Percentiles rank a stretch among this genome's conserved stretches.
Evolutionary conservation across 306 rosid species (phyloP).

Genomic region (Trifolium fragiferum): DNA sequence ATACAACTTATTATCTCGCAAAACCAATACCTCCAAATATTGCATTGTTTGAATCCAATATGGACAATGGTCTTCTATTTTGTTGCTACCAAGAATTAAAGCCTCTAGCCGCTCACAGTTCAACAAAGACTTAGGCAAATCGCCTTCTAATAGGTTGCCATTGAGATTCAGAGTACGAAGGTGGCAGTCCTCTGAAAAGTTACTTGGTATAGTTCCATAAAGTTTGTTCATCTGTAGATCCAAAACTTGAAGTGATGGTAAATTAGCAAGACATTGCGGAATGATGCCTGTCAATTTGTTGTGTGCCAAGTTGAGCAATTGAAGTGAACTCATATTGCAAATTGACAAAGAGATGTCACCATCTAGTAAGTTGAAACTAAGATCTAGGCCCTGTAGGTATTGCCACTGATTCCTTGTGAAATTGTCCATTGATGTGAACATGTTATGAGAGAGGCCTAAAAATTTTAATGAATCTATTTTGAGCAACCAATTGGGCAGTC

Average conservation of each 20-base stretch:
- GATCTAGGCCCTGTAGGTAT: background rate
- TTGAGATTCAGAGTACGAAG: conserved; percentile 2
- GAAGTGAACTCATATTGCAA: background rate
- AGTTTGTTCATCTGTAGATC: conserved; percentile 42
- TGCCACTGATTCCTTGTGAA: background rate
- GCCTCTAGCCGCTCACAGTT: conserved; percentile 1
- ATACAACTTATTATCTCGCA: conserved; percentile 43
- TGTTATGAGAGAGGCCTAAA: conserved; percentile 25
- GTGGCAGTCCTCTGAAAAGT: background rate
- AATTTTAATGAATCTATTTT: background rate
- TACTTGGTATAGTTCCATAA: conserved; percentile 34
- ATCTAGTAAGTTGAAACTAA: conserved; percentile 16
- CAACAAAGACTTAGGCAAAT: conserved; percentile 39
- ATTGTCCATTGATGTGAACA: conserved; percentile 17
- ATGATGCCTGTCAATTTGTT: conserved; percentile 21
- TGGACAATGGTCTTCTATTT: conserved; percentile 44
- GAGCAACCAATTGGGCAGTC: conserved; percentile 1
- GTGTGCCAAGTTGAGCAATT: background rate
- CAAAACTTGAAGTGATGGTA: conserved; percentile 4
- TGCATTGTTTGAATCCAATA: conserved; percentile 44
- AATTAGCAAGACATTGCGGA: conserved; percentile 44
- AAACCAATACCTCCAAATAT: conserved; percentile 36
- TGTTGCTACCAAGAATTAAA: conserved; percentile 47
- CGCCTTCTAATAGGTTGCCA: conserved; percentile 43
- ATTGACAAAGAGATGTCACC: conserved; percentile 9